These are phyloP conservation scores for Peronospora farinosa DNA, from an alignment of 352 stramenopile genomes.

Conservation along the genomic window DNA sequence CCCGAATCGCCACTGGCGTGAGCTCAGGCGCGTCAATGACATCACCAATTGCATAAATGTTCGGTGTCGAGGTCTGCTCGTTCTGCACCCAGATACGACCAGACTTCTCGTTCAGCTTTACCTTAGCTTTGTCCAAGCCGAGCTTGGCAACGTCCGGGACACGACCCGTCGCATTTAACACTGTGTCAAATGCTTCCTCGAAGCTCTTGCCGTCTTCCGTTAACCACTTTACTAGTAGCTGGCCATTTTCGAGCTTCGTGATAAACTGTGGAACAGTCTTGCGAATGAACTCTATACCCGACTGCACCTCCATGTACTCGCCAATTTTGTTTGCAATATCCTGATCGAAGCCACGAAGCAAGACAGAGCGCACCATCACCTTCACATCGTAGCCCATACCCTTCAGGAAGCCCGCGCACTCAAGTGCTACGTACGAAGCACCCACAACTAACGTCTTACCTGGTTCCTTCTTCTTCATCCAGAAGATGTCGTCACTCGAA, in stretches of 20 bases:
- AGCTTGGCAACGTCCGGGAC: conserved; percentile 90
- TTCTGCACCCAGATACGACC: conserved; percentile 88
- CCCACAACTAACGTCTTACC: conserved; percentile 96
- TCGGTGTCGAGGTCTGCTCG: conserved; percentile 91
- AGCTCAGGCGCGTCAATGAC: conserved; percentile 95
- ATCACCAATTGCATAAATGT: conserved; percentile 97
- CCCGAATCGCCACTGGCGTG: conserved; percentile 97
- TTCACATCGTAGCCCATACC: conserved; percentile 94
- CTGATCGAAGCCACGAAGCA: conserved; percentile 96
- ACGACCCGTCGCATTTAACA: conserved; percentile 92
- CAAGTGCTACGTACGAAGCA: conserved; percentile 96
- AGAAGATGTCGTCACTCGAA: conserved; percentile 87
- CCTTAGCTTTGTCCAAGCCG: conserved; percentile 77
- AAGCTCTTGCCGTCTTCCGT: conserved; percentile 42
- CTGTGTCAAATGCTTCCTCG: conserved; percentile 93
- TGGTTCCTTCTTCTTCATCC: conserved; percentile 63
- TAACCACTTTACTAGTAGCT: conserved; percentile 82
- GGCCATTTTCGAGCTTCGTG: conserved; percentile 82
- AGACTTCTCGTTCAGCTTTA: conserved; percentile 87
- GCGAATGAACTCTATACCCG: conserved; percentile 89
- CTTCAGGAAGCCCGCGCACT: conserved; percentile 96
- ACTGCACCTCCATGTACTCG: conserved; percentile 88
- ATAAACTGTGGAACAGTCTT: conserved; percentile 88
- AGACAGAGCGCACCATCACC: conserved; percentile 95
- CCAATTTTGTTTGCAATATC: conserved; percentile 93